Conservation (phyloP, 1,284 basidiomycete species). For the Fomitiporia mediterranea region DNA sequence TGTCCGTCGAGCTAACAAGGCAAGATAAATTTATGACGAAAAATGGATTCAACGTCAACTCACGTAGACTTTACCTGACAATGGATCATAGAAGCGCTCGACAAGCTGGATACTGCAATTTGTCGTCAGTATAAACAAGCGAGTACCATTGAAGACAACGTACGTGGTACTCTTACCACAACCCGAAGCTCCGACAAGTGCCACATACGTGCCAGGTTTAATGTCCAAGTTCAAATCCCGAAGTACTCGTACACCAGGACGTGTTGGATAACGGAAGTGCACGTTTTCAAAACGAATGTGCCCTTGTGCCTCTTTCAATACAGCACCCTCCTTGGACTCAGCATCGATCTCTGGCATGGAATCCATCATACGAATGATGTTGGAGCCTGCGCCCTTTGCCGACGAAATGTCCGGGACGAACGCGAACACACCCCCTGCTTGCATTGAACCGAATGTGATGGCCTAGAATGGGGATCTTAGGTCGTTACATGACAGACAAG, state of each 20-base stretch:
- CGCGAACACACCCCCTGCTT: constrained; percentile 83
- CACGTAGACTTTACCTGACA: constrained; percentile 59
- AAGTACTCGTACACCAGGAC: constrained; percentile 82
- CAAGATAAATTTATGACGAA: not conserved
- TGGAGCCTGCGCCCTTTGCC: constrained; percentile 74
- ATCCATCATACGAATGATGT: constrained; percentile 81
- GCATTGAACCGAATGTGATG: constrained; percentile 70
- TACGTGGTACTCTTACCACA: constrained; percentile 83
- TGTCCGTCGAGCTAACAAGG: constrained; percentile 68
- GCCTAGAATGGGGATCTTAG: constrained; percentile 50
- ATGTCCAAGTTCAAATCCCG: constrained; percentile 77
- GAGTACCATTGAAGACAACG: not conserved
- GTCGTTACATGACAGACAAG: constrained; percentile 35
- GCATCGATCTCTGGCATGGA: constrained; percentile 79
- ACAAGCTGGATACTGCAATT: constrained; percentile 70
- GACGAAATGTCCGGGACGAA: constrained; percentile 93
- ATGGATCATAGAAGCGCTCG: constrained; percentile 86
- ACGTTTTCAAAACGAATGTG: constrained; percentile 77
- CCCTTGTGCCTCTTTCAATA: constrained; percentile 52
- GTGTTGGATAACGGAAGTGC: constrained; percentile 95
- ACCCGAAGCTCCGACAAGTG: constrained; percentile 87
- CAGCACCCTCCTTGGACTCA: constrained; percentile 69
- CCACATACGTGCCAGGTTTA: constrained; percentile 86
- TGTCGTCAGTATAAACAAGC: not conserved
- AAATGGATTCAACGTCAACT: not conserved